These are phyloP conservation scores for Alternaria burnsii DNA, from an alignment of 2,329 filamentous ascomycete genomes.

Conservation along the genomic window DNA sequence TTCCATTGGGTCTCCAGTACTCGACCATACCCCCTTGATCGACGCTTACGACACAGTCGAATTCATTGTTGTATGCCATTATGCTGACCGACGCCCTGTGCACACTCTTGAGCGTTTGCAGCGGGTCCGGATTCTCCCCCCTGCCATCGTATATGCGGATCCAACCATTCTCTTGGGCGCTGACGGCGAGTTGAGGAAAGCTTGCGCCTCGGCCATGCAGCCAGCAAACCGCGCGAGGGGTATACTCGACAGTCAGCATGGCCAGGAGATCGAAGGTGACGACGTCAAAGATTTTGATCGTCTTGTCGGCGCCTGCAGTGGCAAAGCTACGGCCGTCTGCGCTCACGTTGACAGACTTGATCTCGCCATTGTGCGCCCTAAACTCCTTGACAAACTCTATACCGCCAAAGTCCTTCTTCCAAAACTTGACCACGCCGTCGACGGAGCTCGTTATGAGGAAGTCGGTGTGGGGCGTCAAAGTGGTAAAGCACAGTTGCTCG, in stretches of 20 bases:
- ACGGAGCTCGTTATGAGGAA: conserved; percentile 94
- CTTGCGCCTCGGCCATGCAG: conserved; percentile 87
- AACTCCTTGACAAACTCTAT: conserved; percentile 99
- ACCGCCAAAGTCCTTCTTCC: conserved; percentile 91
- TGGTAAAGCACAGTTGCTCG: conserved; percentile 88
- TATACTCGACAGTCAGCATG: conserved; percentile 79
- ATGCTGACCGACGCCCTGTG: conserved; percentile 82
- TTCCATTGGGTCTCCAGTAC: conserved; percentile 86
- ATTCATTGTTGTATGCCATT: conserved; percentile 88
- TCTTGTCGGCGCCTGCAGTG: conserved; percentile 80
- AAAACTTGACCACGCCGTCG: conserved; percentile 98
- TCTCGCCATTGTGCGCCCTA: conserved; percentile 85
- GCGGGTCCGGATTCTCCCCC: conserved; percentile 77
- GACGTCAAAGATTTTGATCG: conserved; percentile 78
- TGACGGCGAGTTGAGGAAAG: conserved; percentile 83
- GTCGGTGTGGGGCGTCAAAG: conserved; percentile 88
- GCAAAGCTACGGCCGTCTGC: conserved; percentile 93
- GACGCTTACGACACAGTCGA: conserved; percentile 88
- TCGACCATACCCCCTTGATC: conserved; percentile 95
- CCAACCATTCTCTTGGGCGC: conserved; percentile 73
- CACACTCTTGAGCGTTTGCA: conserved; percentile 81
- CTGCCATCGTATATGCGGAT: conserved; percentile 90
- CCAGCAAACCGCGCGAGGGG: conserved; percentile 87
- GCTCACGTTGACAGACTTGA: conserved; percentile 84
- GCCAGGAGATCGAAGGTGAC: conserved; percentile 74